These are phyloP conservation scores for Cytospora piceae DNA, from an alignment of 2,329 filamentous ascomycete genomes.

Conservation along the genomic window DNA sequence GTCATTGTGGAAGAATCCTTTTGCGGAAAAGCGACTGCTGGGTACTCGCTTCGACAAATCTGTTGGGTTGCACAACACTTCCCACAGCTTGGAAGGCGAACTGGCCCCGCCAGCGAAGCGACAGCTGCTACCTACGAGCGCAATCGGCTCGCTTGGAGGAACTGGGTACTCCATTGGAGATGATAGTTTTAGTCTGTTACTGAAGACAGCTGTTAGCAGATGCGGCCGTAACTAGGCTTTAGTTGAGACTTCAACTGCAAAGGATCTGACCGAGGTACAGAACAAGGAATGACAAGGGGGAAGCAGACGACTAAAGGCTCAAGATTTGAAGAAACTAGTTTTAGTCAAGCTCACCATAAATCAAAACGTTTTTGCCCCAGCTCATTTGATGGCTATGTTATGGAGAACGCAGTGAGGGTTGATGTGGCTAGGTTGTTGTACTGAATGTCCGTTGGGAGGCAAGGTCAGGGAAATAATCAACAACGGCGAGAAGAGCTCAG, in stretches of 20 bases:
- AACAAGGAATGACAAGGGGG: not conserved
- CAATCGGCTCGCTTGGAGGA: conserved; percentile 35
- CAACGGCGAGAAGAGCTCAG: too few species aligned
- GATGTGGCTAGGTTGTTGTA: too few species aligned
- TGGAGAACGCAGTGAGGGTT: too few species aligned
- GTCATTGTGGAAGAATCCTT: conserved; percentile 39
- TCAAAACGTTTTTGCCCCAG: too few species aligned
- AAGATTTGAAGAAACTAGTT: too few species aligned
- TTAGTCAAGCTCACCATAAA: too few species aligned
- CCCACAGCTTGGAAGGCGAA: conserved; percentile 40
- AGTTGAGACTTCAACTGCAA: not conserved
- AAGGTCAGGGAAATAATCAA: too few species aligned
- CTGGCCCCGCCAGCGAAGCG: conserved; percentile 40
- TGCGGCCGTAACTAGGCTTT: not conserved
- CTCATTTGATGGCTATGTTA: too few species aligned
- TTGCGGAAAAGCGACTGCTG: conserved; percentile 36
- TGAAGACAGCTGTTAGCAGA: not conserved
- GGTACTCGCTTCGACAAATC: conserved; percentile 38
- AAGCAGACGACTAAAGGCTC: not conserved
- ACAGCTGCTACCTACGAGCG: conserved; percentile 38
- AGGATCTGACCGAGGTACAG: not conserved
- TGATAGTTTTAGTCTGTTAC: not conserved
- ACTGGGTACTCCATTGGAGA: conserved; percentile 26
- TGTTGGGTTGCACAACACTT: conserved; percentile 35
- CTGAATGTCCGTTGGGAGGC: too few species aligned